These are phyloP conservation scores for Colletotrichum noveboracense DNA, from an alignment of 2,329 filamentous ascomycete species.

Conservation along the genomic window DNA sequence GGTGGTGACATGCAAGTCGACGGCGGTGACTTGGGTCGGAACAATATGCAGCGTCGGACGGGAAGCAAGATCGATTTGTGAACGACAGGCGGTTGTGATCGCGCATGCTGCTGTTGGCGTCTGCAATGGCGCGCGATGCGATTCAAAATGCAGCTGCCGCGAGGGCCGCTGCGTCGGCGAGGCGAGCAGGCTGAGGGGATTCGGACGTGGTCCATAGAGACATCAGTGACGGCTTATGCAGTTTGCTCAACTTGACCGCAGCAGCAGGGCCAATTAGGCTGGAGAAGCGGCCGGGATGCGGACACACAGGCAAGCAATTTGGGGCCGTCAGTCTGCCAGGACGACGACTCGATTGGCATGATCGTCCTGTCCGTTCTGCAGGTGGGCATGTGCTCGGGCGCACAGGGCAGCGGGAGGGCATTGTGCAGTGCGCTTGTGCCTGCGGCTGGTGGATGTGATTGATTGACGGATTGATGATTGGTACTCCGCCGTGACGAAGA, in stretches of 20 bases:
- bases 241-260: slow-evolving; percentile 1
- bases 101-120: slow-evolving; percentile 10
- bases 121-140: slow-evolving; percentile 3
- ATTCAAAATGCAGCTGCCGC: background rate
- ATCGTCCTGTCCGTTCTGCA: slow-evolving; percentile 7
- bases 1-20: background rate
- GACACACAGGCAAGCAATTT: background rate
- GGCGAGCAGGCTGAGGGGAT: slow-evolving; percentile 7
- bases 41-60: background rate
- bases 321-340: background rate
- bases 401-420: slow-evolving; percentile 17
- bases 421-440: background rate
- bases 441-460: background rate
- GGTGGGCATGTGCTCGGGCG: slow-evolving; percentile 4
- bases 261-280: background rate
- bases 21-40: background rate
- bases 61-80: slow-evolving; percentile 17
- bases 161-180: slow-evolving; percentile 2
- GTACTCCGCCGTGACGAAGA: background rate
- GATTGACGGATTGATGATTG: background rate
- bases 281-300: background rate
- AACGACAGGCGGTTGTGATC: slow-evolving; percentile 3
- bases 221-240: background rate
- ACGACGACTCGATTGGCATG: slow-evolving; percentile 1
- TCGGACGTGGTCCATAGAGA: slow-evolving; percentile 14